A percentile compares a stretch with the other conserved stretches of the same genome.
These are phyloP conservation scores for Lavandula angustifolia DNA, from an alignment of 257 asterid species.

Conservation along the genomic window DNA sequence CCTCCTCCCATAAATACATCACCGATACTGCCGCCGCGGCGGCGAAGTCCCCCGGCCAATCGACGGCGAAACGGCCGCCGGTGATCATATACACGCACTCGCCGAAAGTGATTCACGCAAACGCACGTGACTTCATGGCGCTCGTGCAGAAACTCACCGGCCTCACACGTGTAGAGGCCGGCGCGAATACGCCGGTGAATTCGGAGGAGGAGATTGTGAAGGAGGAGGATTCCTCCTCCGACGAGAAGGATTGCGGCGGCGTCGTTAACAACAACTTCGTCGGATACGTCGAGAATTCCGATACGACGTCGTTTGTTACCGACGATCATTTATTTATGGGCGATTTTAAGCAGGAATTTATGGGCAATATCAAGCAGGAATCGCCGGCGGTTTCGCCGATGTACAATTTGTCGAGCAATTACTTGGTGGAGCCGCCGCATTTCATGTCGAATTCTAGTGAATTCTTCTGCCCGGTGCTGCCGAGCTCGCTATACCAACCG, in stretches of 20 bases:
- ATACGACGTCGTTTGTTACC: neutral
- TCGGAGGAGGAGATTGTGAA: constrained; percentile 2
- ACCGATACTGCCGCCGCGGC: neutral
- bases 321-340: constrained; percentile 3
- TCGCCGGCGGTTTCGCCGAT: constrained; percentile 24
- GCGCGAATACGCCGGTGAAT: neutral
- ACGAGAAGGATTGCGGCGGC: neutral
- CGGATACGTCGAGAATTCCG: constrained; percentile 4
- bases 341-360: constrained; percentile 12
- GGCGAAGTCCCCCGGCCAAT: neutral
- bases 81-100: constrained; percentile 52
- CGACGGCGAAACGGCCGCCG: constrained; percentile 28
- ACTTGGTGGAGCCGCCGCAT: constrained; percentile 30
- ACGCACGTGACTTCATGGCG: constrained; percentile 41
- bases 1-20: neutral
- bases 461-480: constrained; percentile 30
- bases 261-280: neutral
- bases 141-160: constrained; percentile 55
- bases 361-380: constrained; percentile 20
- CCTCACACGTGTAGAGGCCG: constrained; percentile 12
- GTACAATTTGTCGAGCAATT: constrained; percentile 26
- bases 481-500: constrained; percentile 19
- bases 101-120: constrained; percentile 43
- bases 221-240: constrained; percentile 13
- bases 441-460: constrained; percentile 32